Evolutionary conservation across 352 stramenopile species (phyloP).

Genomic region (Lagenidium giganteum): DNA sequence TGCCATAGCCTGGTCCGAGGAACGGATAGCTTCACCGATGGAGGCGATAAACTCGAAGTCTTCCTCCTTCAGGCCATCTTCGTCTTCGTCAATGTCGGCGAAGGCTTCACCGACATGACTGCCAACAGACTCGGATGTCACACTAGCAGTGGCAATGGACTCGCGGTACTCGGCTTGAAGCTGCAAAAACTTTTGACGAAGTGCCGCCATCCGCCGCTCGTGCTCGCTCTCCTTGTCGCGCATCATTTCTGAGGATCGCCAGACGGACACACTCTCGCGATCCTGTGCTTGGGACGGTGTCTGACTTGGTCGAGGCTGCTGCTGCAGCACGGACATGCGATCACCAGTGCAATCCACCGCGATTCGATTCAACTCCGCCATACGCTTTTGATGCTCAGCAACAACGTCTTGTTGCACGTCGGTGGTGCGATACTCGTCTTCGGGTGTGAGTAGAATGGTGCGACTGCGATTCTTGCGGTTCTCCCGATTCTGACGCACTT

Average conservation of each 20-base stretch:
- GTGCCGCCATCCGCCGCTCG: slow-evolving; percentile 34
- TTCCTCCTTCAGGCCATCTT: no score
- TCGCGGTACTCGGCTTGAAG: slow-evolving; percentile 52
- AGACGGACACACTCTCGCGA: no score
- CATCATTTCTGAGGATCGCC: slow-evolving; percentile 41
- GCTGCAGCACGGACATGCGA: slow-evolving; percentile 45
- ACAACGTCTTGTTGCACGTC: slow-evolving; percentile 36
- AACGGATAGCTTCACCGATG: no score
- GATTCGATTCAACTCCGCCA: slow-evolving; percentile 51
- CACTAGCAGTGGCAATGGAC: no score
- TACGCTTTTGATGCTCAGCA: slow-evolving; percentile 38
- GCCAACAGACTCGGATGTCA: no score
- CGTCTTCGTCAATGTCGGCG: slow-evolving; percentile 20
- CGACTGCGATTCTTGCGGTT: slow-evolving; percentile 5
- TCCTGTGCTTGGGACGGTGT: no score
- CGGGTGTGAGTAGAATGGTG: not conserved
- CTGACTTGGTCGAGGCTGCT: no score
- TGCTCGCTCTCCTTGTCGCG: slow-evolving; percentile 36
- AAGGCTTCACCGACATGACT: slow-evolving; percentile 40
- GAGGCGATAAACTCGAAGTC: no score
- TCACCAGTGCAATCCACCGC: slow-evolving; percentile 37
- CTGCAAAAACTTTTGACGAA: slow-evolving; percentile 31
- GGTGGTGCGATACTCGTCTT: slow-evolving; percentile 20
- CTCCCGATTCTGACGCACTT: slow-evolving; percentile 36
- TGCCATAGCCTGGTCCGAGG: no score